Percentiles rank a stretch among this genome's conserved stretches.
Conservation (phyloP, 2,329 filamentous ascomycete genomes). For the Penicillium sp. region DNA sequence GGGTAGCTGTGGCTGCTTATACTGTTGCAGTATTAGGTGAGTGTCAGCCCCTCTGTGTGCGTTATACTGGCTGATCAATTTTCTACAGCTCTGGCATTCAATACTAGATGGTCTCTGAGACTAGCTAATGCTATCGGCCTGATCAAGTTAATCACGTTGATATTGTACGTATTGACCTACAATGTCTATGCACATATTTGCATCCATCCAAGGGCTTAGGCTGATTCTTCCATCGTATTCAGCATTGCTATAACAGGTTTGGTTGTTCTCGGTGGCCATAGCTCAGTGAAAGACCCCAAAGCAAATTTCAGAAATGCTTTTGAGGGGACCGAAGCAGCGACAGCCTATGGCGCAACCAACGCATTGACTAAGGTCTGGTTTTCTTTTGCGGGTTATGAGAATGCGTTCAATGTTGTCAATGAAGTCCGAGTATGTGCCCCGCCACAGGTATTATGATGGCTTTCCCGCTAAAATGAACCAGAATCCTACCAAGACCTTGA, state of each 20-base stretch:
- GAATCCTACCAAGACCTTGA: conserved; percentile 58
- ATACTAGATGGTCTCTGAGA: conserved; percentile 59
- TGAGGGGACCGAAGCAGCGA: conserved; percentile 46
- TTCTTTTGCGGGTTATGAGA: conserved; percentile 58
- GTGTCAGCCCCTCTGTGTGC: conserved; percentile 18
- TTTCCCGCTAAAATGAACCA: conserved; percentile 18
- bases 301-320: conserved; percentile 59
- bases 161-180: conserved; percentile 47
- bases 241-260: conserved; percentile 59
- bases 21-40: conserved; percentile 57
- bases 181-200: fast-evolving
- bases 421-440: conserved; percentile 51
- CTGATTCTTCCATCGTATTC: background rate
- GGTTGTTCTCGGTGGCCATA: conserved; percentile 61
- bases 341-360: conserved; percentile 52
- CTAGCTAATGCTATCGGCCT: conserved; percentile 57
- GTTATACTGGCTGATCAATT: background rate
- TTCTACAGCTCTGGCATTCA: conserved; percentile 46
- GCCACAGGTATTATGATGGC: background rate
- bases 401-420: conserved; percentile 62
- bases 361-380: conserved; percentile 61
- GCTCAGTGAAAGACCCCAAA: conserved; percentile 50
- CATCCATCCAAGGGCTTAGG: no score
- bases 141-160: conserved; percentile 60
- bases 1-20: conserved; percentile 64